Base-by-base conservation (phyloP, 345 rosid species). In the Draba incana region DNA sequence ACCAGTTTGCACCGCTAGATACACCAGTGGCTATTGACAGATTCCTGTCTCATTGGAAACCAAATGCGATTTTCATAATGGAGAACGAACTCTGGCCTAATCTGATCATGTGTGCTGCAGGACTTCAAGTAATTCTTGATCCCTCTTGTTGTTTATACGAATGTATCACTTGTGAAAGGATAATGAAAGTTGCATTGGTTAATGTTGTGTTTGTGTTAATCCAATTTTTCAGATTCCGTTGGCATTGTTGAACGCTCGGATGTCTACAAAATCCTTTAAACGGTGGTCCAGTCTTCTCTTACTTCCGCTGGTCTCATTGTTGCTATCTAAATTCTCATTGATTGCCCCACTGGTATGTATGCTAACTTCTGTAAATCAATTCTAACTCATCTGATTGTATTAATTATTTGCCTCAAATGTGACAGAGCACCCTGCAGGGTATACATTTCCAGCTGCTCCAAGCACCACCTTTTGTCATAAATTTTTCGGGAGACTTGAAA, bases 1-100 rank as follows among this genome's bases (percentile, higher is more conserved):
- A 46, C 37, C 66, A 90, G 96, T 88, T 93, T 85, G 86, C 90
- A 39, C 98, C 97, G 37, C 42, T 93, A 1, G 98, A 93, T 77
- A 85, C 84, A 13, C 97, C 98, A 4, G 30, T 75, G 76, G 90
- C 92, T 46, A 52, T 87, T 30, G 84, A 88, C n/a, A 76, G 89
- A 62, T 93, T 93, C 69, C 86, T 88, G 65, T 68, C 68, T 37
- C 58, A 85, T 30, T 93, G 98, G 98, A 86, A 84, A 71, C 97
- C 98, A 20, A 82, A 23, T 71, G 85, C 85, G 20, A 79, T 87
- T 71, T 51, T 93, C 59, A 62, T 90, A 58, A 62, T 93, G 83
- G 98, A 93, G 84, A 88, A 85, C 49, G 98, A 90, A 74, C 77
- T 93, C 27, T 93, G 97, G 96, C 98, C 97, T 38, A 93, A 93